Evolutionary conservation across 495 filamentous ascomycete species (phyloP), one percentile per base, ranked within the genome.

Genomic region (Stereocaulon alpinum): DNA sequence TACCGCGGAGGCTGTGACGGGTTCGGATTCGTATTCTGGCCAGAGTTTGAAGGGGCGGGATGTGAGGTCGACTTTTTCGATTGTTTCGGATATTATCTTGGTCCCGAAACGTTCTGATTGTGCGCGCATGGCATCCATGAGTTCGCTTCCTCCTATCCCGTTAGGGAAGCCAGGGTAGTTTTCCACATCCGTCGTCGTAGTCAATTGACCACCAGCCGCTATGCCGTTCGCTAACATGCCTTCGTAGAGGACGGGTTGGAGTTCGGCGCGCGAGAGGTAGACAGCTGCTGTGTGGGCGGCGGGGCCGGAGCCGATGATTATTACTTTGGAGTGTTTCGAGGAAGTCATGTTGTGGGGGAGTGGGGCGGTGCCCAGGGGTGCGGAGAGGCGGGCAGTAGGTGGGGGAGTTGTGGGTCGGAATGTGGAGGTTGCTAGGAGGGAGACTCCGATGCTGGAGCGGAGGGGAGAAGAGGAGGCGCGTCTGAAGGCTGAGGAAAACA

Each of bases 211-310:
- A 66, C 93, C 93, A 51, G 93, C 86, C 6, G 93, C 93, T 70
- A 94, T 93, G 66, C 93, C 93, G 67, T 96, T 94, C 63, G 93
- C 93, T 61, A 98, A 85, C 79, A 97, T 95, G 61, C 93, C 93
- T 77, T 98, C 93, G 68, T 97, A 98, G 58, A 98, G 77, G 60
- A 96, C 87, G 41, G 93, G 87, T 81, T 72, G 62, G 17, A 98
- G 76, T 71, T 98, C 91, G 63, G 93, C 93, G 69, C 93, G 87
- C 30, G 91, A 86, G 61, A 96, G 86, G 72, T 98, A 98, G 70
- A 98, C 82, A 64, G 92, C 93, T 58, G 93, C 93, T 43, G 93
- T 97, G 77, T 98, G 93, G 70, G 90, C 93, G 63, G 90, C 93
- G 56, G 93, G 93, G 77, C 93, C 93, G 57, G 93, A 97, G 77